Evolutionary conservation across 2,329 filamentous ascomycete genomes (phyloP).

Genomic region (Mycosphaerella arachidis): DNA sequence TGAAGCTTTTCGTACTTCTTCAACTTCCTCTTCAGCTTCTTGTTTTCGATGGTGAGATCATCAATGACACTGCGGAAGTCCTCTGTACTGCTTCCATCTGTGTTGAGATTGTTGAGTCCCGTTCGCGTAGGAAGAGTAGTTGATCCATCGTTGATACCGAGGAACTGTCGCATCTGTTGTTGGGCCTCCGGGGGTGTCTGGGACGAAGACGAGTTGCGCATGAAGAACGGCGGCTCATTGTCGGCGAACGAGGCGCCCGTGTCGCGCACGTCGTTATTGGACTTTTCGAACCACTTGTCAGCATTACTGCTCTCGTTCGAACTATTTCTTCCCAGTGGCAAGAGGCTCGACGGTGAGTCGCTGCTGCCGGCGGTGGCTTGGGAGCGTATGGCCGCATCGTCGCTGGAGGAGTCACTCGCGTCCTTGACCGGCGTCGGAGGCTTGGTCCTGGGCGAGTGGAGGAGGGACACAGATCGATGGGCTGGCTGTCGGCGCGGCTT

Average conservation of each 20-base stretch:
- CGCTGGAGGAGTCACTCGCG: slow-evolving; percentile 21
- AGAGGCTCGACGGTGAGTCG: slow-evolving; percentile 39
- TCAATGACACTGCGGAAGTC: slow-evolving; percentile 82
- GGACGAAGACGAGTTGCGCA: slow-evolving; percentile 37
- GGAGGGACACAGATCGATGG: slow-evolving; percentile 44
- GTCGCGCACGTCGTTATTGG: slow-evolving; percentile 45
- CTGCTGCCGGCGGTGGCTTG: slow-evolving; percentile 9
- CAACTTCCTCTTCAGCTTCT: slow-evolving; percentile 68
- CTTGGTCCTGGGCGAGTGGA: slow-evolving; percentile 34
- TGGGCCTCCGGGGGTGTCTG: slow-evolving; percentile 38
- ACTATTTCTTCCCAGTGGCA: slow-evolving; percentile 38
- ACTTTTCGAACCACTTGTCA: slow-evolving; percentile 50
- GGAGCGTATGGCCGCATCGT: slow-evolving; percentile 5
- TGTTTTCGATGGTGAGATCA: slow-evolving; percentile 79
- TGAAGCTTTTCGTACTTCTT: slow-evolving; percentile 66
- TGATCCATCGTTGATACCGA: slow-evolving; percentile 6
- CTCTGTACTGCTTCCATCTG: slow-evolving; percentile 59
- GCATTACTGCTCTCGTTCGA: slow-evolving; percentile 51
- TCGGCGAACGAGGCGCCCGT: slow-evolving; percentile 38
- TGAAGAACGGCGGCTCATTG: slow-evolving; percentile 42
- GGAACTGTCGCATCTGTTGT: slow-evolving; percentile 11
- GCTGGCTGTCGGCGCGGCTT: slow-evolving; percentile 39
- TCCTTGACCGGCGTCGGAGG: slow-evolving; percentile 10
- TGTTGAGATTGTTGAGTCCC: slow-evolving; percentile 40
- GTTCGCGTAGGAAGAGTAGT: slow-evolving; percentile 24